Evolutionary conservation across 257 asterid species (phyloP), one percentile per base, ranked within the genome.

Genomic region (Euphrasia confusa): DNA sequence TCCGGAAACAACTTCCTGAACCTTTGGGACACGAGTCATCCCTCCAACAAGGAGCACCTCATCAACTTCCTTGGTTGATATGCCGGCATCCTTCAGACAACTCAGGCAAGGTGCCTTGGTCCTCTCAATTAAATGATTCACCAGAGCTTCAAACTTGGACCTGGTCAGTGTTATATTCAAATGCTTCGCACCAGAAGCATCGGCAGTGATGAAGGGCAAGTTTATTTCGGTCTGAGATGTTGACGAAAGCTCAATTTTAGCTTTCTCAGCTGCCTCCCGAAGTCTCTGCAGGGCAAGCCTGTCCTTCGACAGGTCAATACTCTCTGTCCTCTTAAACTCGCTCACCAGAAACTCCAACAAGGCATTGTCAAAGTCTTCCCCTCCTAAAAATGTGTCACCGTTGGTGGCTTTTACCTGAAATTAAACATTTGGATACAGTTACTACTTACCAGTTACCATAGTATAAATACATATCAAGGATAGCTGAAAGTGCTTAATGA

Each of bases 11-110:
- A 86, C 78, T 68, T 83, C 85, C 74, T 86, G 95, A 59, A 86
- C 91, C 73, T 83, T 86, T 0, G 89, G 91, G 18, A 86, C 88
- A 62, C 91, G 83, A 61, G 91, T 83, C 95, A 86, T 83, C 18
- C 95, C 95, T 32, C 95, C 95, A 64, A 83, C 91, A 42, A 86
- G 87, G 44, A 86, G 83, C 24, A 86, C 95, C 75, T 83, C 95
- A 68, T 86, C 86, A 3, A 86, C 79, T 40, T 86, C 95, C 70
- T 81, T 79, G 44, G 61, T 64, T 5, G 91, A 75, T 13, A 81
- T 70, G 40, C 83, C 85, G 61, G 95, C 91, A 71, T 86, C 95
- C 72, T 83, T 86, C 83, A 86, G 61, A 69, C 95, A 86, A 45
- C 82, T 81, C 77, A 39, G 78, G 85, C 95, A 86, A 17, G 95